Base-by-base conservation (phyloP, 1,284 basidiomycete genomes). In the Peniophora sp. region DNA sequence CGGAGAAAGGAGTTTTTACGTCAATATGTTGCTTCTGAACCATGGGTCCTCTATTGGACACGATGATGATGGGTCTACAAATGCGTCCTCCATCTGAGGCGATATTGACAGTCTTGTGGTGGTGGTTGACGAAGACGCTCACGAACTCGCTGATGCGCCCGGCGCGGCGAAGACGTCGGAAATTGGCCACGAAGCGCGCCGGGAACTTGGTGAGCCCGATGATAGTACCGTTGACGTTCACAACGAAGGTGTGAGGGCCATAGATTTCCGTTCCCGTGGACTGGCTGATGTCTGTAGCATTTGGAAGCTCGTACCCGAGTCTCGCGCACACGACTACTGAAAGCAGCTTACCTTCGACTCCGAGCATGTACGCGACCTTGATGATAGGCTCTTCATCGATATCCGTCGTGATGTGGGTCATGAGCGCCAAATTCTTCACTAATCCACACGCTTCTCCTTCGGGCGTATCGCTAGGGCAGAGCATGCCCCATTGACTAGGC, bases 391-490 rank as follows among this genome's bases (percentile, higher is more conserved):
- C 91, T 68, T 99, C 97, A 55, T 97, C 94, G 17, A 96, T 94
- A 67, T 99, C 97, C 22, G 97, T 99, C 12, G 97, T 99, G 67
- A 99, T 99, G 68, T 99, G 97, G 2, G 97, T 99, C 95, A 99
- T 99, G 41, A 99, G 77, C 2, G 97, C 97, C 52, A 99, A 72
- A 68, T 99, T 99, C 75, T 99, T 99, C 47, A 99, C 97, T 53
- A 99, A 73, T 48, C 97, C 97, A 65, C 97, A 99, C 5, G 97
- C 97, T 70, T 99, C 97, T 64, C 97, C 97, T 83, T 99, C 97
- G 0, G 97, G 97, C 3, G 97, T 99, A 69, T 99, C 97, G 63
- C 92, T 95, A 0, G 97, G 92, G 69, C 97, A 99, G 20, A 99
- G 74, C 79, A 99, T 94, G 42, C 97, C 97, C 97, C 97, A 99